Evolutionary conservation across 805 yeast species (phyloP).

Genomic region (Saturnispora hagleri): DNA sequence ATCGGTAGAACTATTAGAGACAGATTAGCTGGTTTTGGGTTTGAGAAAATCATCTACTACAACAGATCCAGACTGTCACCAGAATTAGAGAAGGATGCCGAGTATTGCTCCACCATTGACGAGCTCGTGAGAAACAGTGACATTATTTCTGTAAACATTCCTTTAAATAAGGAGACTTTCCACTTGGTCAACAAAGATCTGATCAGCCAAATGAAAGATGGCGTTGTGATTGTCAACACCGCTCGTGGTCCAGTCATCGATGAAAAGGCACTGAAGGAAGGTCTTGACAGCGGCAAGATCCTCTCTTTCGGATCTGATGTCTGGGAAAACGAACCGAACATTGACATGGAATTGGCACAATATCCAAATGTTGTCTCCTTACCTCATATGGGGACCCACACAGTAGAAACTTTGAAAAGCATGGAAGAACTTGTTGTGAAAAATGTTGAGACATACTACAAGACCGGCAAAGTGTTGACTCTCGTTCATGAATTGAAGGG

Average conservation of each 20-base stretch:
- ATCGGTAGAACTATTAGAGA: conserved; percentile 76
- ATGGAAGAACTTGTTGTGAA: conserved; percentile 76
- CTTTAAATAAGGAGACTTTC: conserved; percentile 61
- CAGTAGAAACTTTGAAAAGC: conserved; percentile 59
- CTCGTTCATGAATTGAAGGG: conserved; percentile 66
- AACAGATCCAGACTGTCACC: conserved; percentile 52
- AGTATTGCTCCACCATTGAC: conserved; percentile 58
- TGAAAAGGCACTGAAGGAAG: conserved; percentile 47
- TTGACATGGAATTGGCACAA: conserved; percentile 46
- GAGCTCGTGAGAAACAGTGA: conserved; percentile 57
- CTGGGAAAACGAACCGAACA: conserved; percentile 64
- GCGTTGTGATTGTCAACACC: conserved; percentile 73
- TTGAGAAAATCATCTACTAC: conserved; percentile 58
- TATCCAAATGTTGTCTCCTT: conserved; percentile 64
- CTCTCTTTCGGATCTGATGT: conserved; percentile 68
- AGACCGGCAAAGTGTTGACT: conserved; percentile 60
- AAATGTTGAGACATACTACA: conserved; percentile 49
- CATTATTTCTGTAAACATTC: conserved; percentile 66
- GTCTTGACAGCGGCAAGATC: conserved; percentile 55
- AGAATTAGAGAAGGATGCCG: conserved; percentile 59
- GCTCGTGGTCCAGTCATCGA: conserved; percentile 84
- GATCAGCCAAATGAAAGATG: conserved; percentile 65
- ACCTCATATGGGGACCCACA: conserved; percentile 89
- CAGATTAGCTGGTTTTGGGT: conserved; percentile 69
- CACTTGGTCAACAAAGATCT: conserved; percentile 58